Percentiles rank a stretch among this genome's conserved stretches.
Conservation (phyloP, 352 stramenopile genomes). For the Pythium phragmitis region DNA sequence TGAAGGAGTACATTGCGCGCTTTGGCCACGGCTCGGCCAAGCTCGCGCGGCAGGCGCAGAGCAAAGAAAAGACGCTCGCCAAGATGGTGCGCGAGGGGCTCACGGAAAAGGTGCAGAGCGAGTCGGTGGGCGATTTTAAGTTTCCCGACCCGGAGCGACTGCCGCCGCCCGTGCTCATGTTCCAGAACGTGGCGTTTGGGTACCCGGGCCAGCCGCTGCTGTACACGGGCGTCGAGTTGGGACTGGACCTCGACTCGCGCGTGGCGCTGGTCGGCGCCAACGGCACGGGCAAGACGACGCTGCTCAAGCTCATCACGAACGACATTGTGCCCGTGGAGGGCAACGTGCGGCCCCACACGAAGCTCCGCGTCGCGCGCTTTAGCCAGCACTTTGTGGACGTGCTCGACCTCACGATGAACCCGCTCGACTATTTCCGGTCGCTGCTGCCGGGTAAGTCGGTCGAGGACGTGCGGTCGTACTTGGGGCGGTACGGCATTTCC, state of each 20-base stretch:
- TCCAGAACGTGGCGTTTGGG: slow-evolving; percentile 96
- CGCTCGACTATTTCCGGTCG: slow-evolving; percentile 96
- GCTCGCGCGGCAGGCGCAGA: slow-evolving; percentile 96
- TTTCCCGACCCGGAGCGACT: slow-evolving; percentile 96
- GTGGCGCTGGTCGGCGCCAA: slow-evolving; percentile 97
- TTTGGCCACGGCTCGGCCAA: slow-evolving; percentile 98
- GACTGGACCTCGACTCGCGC: slow-evolving; percentile 96
- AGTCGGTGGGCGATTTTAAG: slow-evolving; percentile 91
- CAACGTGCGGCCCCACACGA: slow-evolving; percentile 95
- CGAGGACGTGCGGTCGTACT: slow-evolving; percentile 94
- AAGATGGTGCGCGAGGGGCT: slow-evolving; percentile 97
- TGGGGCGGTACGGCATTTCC: slow-evolving; percentile 96
- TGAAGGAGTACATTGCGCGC: slow-evolving; percentile 99
- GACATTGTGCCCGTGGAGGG: slow-evolving; percentile 92
- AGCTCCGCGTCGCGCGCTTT: slow-evolving; percentile 96
- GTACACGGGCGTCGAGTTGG: slow-evolving; percentile 94
- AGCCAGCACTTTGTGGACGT: slow-evolving; percentile 99
- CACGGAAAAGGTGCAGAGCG: slow-evolving; percentile 92
- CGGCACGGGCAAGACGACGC: slow-evolving; percentile 95
- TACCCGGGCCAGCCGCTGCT: slow-evolving; percentile 92
- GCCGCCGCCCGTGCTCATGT: slow-evolving; percentile 95
- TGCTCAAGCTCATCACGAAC: slow-evolving; percentile 97
- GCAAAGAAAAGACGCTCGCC: slow-evolving; percentile 97
- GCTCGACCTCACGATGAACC: slow-evolving; percentile 93
- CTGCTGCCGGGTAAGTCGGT: slow-evolving; percentile 92